A percentile compares a stretch with the other conserved stretches of the same genome.
Conservation (phyloP, 495 filamentous ascomycete species). For the Penicillium pancosmium region DNA sequence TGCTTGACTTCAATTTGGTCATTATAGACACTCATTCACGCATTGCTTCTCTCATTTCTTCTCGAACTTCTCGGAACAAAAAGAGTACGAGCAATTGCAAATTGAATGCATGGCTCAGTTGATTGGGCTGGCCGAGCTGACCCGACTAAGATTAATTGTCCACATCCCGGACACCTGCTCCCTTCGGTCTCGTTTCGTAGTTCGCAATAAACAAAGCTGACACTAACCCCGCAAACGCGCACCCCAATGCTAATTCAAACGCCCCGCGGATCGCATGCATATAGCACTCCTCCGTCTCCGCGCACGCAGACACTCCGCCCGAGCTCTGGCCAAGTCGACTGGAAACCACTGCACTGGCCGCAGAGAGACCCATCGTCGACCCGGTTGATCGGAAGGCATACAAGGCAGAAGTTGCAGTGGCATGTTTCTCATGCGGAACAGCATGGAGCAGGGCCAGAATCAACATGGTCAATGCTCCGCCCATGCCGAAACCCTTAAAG, state of each 20-base stretch:
- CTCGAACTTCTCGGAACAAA: too few relatives aligned
- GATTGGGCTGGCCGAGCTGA: too few relatives aligned
- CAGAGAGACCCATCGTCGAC: conserved; percentile 15
- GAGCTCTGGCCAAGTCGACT: conserved; percentile 5
- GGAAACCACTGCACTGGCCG: conserved; percentile 13
- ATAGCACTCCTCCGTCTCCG: conserved; percentile 10
- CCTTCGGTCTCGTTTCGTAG: background rate
- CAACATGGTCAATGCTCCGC: conserved; percentile 16
- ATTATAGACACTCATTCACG: too few relatives aligned
- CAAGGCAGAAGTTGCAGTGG: conserved; percentile 18
- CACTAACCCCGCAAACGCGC: conserved; percentile 5
- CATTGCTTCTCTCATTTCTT: too few relatives aligned
- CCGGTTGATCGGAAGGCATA: conserved; percentile 23
- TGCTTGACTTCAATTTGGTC: background rate
- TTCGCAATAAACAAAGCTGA: conserved; percentile 8
- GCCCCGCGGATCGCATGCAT: conserved; percentile 15
- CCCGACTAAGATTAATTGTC: background rate
- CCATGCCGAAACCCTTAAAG: conserved; percentile 18
- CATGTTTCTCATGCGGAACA: conserved; percentile 18
- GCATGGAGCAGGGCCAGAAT: conserved; percentile 18
- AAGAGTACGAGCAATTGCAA: too few relatives aligned
- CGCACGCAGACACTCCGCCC: conserved; percentile 1
- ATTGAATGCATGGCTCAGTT: too few relatives aligned
- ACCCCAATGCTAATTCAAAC: conserved; percentile 7
- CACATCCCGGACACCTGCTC: background rate